phyloP scores from a whole-genome alignment of 2,329 filamentous ascomycete species.

The Cucurbitaria berberidis region DNA sequence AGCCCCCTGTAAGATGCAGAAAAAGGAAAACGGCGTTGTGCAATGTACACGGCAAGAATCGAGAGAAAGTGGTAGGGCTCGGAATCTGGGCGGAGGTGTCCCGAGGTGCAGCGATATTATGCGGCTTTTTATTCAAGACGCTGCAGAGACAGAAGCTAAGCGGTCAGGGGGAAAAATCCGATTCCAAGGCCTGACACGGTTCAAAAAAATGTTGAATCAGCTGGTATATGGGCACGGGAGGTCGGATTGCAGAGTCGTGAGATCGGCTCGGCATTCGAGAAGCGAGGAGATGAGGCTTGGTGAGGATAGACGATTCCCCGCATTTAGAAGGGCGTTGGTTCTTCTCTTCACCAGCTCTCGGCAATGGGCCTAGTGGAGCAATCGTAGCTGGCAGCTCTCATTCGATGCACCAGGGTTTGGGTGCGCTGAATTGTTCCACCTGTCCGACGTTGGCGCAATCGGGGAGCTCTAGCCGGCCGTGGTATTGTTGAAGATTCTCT shows the following conservation, averaged over 20 bases:
- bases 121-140: slow-evolving; percentile 23
- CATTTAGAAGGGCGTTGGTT: slow-evolving; percentile 38
- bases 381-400: slow-evolving; percentile 32
- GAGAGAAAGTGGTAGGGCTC: slow-evolving; percentile 32
- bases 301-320: slow-evolving; percentile 43
- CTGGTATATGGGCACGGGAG: slow-evolving; percentile 27
- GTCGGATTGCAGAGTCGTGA: slow-evolving; percentile 38
- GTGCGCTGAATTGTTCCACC: slow-evolving; percentile 32
- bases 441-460: slow-evolving; percentile 25
- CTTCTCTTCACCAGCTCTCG: slow-evolving; percentile 41
- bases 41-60: slow-evolving; percentile 16
- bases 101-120: slow-evolving; percentile 33
- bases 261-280: slow-evolving; percentile 43
- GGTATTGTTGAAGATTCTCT: slow-evolving; percentile 5
- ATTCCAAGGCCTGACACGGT: slow-evolving; percentile 9
- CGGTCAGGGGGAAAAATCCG: slow-evolving; percentile 23
- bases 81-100: slow-evolving; percentile 39
- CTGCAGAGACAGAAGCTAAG: slow-evolving; percentile 17
- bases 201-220: slow-evolving; percentile 23
- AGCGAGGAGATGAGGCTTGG: slow-evolving; percentile 39
- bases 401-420: slow-evolving; percentile 30
- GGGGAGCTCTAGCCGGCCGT: neutral
- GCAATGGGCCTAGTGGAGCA: slow-evolving; percentile 33
- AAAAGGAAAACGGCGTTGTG: slow-evolving; percentile 20
- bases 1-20: slow-evolving; percentile 29